Base-by-base conservation (phyloP, 2,329 filamentous ascomycete species). In the Pseudocercospora fuligena region DNA sequence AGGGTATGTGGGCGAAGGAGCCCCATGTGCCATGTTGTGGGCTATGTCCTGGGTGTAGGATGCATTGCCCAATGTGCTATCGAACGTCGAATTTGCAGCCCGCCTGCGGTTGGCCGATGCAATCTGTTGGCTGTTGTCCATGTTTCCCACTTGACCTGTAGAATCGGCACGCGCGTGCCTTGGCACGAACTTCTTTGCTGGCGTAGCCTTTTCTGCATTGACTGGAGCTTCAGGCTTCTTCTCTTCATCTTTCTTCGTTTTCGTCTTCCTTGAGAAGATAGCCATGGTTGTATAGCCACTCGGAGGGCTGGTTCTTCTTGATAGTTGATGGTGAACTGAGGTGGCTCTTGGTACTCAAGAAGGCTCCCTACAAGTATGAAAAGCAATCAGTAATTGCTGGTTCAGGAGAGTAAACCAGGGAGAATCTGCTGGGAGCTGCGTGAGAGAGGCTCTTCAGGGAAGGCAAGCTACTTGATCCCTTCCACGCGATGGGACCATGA, bases 101-200 rank as follows among this genome's bases (percentile, higher is more conserved):
- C 51, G 53, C 53, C 54, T 47, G 29, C 65, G 57, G 29, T 31
- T 57, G 16, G 51, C 65, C 1, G 31, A 31, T 27, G 53, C 62
- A 36, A 51, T 61, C 46, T 62, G 60, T 31, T 67, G 54, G 27
- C 64, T 51, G 33, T 46, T 11, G 40, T 82, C 1, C 83, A 80
- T 9, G 86, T 87, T 2, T 85, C 85, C 31, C 83, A 84, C 66
- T 23, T 64, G 64, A 23, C 82, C 80, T 51, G 89, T 77, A 51
- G 87, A 86, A 76, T 90, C 87, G 12, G 81, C 75, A 54, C 86
- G 86, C 29, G 88, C 88, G 73, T 90, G 88, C 14, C 81, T 88
- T n/a, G 87, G 87, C 21, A 88, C 77, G 73, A 90, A 88, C 61
- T 80, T 84, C 77, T 90, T 89, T 12, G 84, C 81, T n/a, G 78